Percentiles rank a stretch among this genome's conserved stretches.
Evolutionary conservation across 2,329 filamentous ascomycete species (phyloP).

Genomic region (Mariannaea sp.): DNA sequence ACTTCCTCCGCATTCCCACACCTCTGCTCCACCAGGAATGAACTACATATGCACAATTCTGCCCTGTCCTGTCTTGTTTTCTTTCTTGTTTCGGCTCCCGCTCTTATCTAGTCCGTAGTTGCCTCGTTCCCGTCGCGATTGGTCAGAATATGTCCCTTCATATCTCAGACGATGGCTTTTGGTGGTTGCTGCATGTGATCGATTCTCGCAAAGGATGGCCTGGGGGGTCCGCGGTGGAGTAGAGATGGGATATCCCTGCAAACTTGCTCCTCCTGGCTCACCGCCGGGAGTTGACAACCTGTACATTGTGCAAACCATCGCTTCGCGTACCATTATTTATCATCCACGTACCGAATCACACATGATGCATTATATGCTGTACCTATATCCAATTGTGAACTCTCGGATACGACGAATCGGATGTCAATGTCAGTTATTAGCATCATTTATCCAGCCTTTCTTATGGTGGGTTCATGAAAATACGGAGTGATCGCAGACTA

Average conservation of each 20-base stretch:
- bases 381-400: no score
- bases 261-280: constrained; percentile 11
- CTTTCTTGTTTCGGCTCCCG: background rate
- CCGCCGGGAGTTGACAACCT: constrained; percentile 9
- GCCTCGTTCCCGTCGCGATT: background rate
- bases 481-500: no score
- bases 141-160: background rate
- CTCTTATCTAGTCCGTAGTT: background rate
- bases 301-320: background rate
- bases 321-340: no score
- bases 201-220: constrained; percentile 1
- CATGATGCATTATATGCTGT: no score
- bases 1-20: constrained; percentile 13
- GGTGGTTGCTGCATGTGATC: background rate
- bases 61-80: background rate
- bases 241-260: constrained; percentile 8
- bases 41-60: background rate
- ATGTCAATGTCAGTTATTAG: no score
- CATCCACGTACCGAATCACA: background rate
- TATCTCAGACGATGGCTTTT: background rate
- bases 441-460: no score
- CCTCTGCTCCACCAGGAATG: constrained; percentile 4
- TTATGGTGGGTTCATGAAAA: no score
- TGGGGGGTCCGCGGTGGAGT: no score
- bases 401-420: no score